A percentile compares a stretch with the other conserved stretches of the same genome.
phyloP scores from a whole-genome alignment of 306 rosid species.

The Datisca glomerata region DNA sequence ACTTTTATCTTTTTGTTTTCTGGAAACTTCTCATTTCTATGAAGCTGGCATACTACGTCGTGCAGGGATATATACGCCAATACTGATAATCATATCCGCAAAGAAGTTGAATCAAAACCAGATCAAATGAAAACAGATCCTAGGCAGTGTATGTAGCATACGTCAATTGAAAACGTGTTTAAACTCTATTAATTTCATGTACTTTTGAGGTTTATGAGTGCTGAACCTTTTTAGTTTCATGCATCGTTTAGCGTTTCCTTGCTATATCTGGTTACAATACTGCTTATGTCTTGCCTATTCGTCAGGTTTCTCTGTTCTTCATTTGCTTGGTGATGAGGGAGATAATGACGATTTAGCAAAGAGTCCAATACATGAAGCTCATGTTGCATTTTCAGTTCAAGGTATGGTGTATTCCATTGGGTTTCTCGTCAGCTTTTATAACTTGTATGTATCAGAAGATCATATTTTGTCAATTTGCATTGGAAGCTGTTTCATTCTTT shows the following conservation, averaged over 20 bases:
- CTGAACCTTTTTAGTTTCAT: too few relatives aligned
- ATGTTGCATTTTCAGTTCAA: conserved; percentile 84
- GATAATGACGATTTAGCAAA: conserved; percentile 23
- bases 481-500: background rate
- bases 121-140: conserved; percentile 22
- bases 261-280: conserved; percentile 7
- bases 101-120: conserved; percentile 17
- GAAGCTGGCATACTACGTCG: conserved; percentile 6
- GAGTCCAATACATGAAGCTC: conserved; percentile 55
- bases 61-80: conserved; percentile 24
- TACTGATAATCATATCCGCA: conserved; percentile 17
- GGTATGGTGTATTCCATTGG: conserved; percentile 26
- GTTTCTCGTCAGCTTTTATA: background rate
- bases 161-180: conserved; percentile 7
- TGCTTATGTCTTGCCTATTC: conserved; percentile 12
- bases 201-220: background rate
- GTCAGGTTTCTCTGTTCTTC: conserved; percentile 58
- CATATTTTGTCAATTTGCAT: background rate
- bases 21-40: too few relatives aligned
- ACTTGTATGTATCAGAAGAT: background rate
- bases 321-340: conserved; percentile 64
- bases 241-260: too few relatives aligned
- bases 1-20: background rate
- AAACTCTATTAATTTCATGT: background rate
- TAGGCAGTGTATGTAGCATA: conserved; percentile 48